Evolutionary conservation across 768 basidiomycete species (phyloP), one percentile per base, ranked within the genome.

Genomic region (Fomitopsis serialis): DNA sequence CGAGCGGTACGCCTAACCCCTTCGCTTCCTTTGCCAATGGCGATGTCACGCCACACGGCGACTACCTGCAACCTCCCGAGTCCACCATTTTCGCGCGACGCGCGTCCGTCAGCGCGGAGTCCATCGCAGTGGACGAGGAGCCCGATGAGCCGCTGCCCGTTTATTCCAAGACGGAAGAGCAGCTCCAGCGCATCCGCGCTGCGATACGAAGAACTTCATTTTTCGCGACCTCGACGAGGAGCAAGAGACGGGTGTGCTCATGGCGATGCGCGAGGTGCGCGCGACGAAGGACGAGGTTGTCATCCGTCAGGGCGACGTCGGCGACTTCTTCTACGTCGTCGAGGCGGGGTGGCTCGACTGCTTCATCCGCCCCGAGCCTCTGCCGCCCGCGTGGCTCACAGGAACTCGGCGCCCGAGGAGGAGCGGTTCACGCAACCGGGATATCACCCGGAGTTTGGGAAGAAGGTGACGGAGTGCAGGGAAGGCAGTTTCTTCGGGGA

Each of bases 151-250:
- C 82, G 21, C 79, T 89, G 9, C 92, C 92, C 21, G 74, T 86
- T 48, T 89, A 81, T 61, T 76, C 77, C 7, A 98, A 99, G 74
- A 77, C 87, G 13, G 71, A 80, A 1, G 87, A 92, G 58, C 97
- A 99, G 70, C 77, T 94, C 29, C 78, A 78, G 23, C 83, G 96
- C 49, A 98, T 99, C 72, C 89, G 87, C 65, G 75, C 81, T 8
- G 90, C 93, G 45, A 97, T 94, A 77, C 81, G 27, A 83, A 85
- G 65, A 93, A 95, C 68, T 92, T 98, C 64, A 83, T 98, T 54
- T 99, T 99, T 77, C 82, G 92, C 48, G 93, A 96, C 69, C 83
- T 99, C 13, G 95, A 98, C 60, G 92, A 97, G 62, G 96, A 98
- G 63, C 96, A 98, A 70, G 88, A 91, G 69, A 82, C 81, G 0